phyloP scores from a whole-genome alignment of 2,329 filamentous ascomycete genomes.

The Ophiostoma sp. region DNA sequence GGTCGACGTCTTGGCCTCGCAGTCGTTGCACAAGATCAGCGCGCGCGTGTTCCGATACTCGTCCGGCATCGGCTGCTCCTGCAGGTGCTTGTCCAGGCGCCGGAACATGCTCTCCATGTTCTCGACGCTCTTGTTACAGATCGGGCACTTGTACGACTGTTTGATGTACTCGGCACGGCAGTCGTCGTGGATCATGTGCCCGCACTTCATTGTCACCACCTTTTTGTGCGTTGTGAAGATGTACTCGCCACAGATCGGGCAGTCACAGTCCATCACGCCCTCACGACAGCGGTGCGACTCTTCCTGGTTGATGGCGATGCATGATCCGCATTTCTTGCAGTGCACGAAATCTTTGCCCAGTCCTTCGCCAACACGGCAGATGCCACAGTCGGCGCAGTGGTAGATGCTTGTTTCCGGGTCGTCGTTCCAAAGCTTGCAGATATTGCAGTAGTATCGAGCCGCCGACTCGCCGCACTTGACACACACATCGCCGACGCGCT shows the following conservation, averaged over 20 bases:
- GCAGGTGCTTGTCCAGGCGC: constrained; percentile 81
- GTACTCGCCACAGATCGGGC: constrained; percentile 93
- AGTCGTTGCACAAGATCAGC: constrained; percentile 90
- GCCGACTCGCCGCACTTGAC: constrained; percentile 68
- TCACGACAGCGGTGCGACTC: constrained; percentile 90
- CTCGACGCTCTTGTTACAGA: constrained; percentile 92
- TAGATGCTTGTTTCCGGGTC: constrained; percentile 88
- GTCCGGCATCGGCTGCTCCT: constrained; percentile 83
- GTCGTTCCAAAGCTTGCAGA: constrained; percentile 97
- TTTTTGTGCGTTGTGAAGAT: constrained; percentile 87
- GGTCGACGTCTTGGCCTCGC: constrained; percentile 78
- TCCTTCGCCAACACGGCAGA: constrained; percentile 84
- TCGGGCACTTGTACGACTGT: constrained; percentile 89
- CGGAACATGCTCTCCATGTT: constrained; percentile 97
- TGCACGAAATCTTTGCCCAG: constrained; percentile 96
- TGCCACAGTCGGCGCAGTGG: constrained; percentile 92
- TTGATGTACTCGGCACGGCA: constrained; percentile 88
- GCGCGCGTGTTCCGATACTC: constrained; percentile 77
- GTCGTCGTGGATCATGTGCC: constrained; percentile 87
- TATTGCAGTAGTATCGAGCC: constrained; percentile 86
- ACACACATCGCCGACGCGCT: constrained; percentile 74
- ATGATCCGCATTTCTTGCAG: constrained; percentile 95
- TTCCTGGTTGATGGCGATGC: constrained; percentile 82
- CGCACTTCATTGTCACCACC: constrained; percentile 91
- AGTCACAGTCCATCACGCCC: constrained; percentile 88